Base-by-base conservation (phyloP, 768 basidiomycete species). In the Lentinula detonsa region DNA sequence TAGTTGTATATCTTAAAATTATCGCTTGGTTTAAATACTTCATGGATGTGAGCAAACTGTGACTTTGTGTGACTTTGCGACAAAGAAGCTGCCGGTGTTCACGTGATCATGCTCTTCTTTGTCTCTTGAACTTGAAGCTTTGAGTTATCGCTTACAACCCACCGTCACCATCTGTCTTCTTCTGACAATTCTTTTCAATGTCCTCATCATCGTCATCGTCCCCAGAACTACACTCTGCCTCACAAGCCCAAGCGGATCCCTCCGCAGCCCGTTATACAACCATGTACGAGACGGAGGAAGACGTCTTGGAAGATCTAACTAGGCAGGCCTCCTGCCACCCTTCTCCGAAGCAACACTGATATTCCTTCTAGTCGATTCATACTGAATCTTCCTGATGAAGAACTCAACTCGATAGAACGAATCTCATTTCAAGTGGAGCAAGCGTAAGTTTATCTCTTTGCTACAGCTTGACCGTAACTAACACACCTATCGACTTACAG, bases 391-490 rank as follows among this genome's bases (percentile, higher is more conserved):
- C 96, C 97, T 21, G 88, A 91, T 64, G 90, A 91, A 70, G 97
- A 99, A 76, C 84, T 96, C 60, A 84, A 85, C 53, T 93, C 91
- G 15, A 80, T 96, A 59, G 95, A 97, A 70, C 86, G 97, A 62
- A 86, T 98, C 67, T 98, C 93, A 76, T 99, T 98, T 76, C 96
- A 98, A 75, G 93, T 98, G 63, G 97, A 99, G 74, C 95, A 98
- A 82, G 97, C 96, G 93, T 98, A 71, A 68, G 94, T 81, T 39
- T 43, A 35, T 64, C 51, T 62, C 39, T 53, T 49, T 58, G 64
- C 42, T 54, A 52, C 28, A 54, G 37, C 61, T 61, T 40, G 48
- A 62, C 50, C 60, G 64, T 57, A 60, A 33, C 40, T 62, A 53
- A 62, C 54, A 60, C 61, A 63, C 51, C 65, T 65, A 64, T 62